Conservation (phyloP, 2,329 filamentous ascomycete genomes). For the Hymenoscyphus albidus region DNA sequence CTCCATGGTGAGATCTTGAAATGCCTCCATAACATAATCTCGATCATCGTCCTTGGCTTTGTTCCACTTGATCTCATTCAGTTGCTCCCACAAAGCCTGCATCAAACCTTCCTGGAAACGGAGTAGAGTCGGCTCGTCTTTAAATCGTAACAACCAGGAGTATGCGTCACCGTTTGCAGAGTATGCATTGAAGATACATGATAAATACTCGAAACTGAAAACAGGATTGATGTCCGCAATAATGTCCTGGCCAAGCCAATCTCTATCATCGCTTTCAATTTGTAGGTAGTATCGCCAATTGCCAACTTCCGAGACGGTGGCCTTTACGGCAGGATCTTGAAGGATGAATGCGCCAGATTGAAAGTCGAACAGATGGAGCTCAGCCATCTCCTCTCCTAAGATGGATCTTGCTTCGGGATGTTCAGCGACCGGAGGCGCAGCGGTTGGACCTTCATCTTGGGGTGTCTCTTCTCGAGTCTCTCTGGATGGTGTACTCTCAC, state of each 20-base stretch:
- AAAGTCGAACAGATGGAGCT: constrained; percentile 93
- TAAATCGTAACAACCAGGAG: constrained; percentile 93
- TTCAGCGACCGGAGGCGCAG: constrained; percentile 55
- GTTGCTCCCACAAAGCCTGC: constrained; percentile 93
- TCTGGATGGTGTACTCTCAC: constrained; percentile 25
- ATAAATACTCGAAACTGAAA: constrained; percentile 98
- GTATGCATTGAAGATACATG: constrained; percentile 99
- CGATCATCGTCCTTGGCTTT: constrained; percentile 90
- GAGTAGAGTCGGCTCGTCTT: constrained; percentile 74
- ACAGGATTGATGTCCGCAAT: constrained; percentile 93
- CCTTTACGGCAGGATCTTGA: constrained; percentile 70
- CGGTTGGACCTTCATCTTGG: constrained; percentile 46
- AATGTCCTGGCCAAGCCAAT: constrained; percentile 84
- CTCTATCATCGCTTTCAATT: constrained; percentile 67
- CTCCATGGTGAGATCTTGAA: constrained; percentile 91
- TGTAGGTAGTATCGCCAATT: constrained; percentile 92
- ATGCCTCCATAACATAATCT: constrained; percentile 92
- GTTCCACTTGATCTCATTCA: constrained; percentile 90
- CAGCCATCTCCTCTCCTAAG: constrained; percentile 70
- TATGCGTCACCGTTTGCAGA: constrained; percentile 82
- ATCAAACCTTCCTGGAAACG: constrained; percentile 91
- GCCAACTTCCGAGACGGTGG: constrained; percentile 78
- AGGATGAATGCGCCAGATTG: constrained; percentile 78
- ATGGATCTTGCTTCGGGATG: constrained; percentile 68
- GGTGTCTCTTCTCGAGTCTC: constrained; percentile 29